These are phyloP conservation scores for Pneumocystis carinii DNA, from an alignment of 1,139 yeast species.

Conservation along the genomic window DNA sequence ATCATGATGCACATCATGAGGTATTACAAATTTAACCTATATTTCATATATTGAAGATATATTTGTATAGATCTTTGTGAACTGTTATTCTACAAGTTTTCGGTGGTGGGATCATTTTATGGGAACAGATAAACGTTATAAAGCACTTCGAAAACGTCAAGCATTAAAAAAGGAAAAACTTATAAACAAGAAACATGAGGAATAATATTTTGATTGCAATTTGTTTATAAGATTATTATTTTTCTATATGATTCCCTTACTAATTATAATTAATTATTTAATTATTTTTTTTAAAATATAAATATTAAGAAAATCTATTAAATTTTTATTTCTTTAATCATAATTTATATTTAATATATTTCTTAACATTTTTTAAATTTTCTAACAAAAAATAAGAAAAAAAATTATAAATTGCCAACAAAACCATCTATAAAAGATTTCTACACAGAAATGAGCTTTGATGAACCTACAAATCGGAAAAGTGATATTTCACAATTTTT, in stretches of 20 bases:
- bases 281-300: background rate
- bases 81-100: conserved; percentile 84
- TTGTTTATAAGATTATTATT: background rate
- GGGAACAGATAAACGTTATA: conserved; percentile 43
- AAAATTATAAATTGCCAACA: background rate
- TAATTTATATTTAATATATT: background rate
- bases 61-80: conserved; percentile 28
- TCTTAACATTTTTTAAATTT: background rate
- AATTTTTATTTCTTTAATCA: background rate
- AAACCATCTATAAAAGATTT: background rate
- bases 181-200: background rate
- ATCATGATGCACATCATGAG: conserved; percentile 92
- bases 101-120: conserved; percentile 83
- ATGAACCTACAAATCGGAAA: background rate
- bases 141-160: conserved; percentile 9
- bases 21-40: conserved; percentile 33
- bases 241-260: background rate
- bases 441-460: background rate
- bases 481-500: background rate
- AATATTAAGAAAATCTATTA: background rate
- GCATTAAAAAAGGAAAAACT: conserved; percentile 3
- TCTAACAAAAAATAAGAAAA: background rate
- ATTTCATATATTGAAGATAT: background rate
- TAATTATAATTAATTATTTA: background rate
- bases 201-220: background rate